phyloP scores from a whole-genome alignment of 805 yeast species.

The Kregervanrija pseudodelftensis region DNA sequence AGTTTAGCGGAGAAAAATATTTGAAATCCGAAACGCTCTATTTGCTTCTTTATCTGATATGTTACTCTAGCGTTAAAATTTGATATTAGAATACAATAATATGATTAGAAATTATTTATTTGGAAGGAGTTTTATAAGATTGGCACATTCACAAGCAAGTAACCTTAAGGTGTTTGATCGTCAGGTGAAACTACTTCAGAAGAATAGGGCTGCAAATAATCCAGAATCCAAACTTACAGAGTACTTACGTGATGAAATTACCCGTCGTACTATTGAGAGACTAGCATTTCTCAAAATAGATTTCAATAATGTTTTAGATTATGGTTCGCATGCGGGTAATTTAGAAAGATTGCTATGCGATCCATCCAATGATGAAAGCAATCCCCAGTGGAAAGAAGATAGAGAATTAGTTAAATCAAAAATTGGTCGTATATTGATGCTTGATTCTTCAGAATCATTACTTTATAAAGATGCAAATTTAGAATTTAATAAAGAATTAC shows the following conservation, averaged over 20 bases:
- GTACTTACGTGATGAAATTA: slow-evolving; percentile 69
- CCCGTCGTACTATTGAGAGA: slow-evolving; percentile 65
- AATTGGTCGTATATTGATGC: slow-evolving; percentile 51
- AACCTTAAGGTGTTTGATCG: slow-evolving; percentile 50
- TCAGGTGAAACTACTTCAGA: slow-evolving; percentile 50
- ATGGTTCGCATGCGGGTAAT: slow-evolving; percentile 71
- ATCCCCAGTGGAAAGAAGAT: slow-evolving; percentile 42
- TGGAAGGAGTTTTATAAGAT: not conserved
- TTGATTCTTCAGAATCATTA: slow-evolving; percentile 53
- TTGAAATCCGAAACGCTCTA: too few relatives aligned
- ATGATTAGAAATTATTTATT: not conserved
- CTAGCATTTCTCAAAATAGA: slow-evolving; percentile 63
- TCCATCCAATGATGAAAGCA: slow-evolving; percentile 27
- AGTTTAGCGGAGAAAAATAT: too few relatives aligned
- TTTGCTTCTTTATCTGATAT: too few relatives aligned
- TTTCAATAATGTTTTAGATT: slow-evolving; percentile 55
- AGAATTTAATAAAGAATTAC: slow-evolving; percentile 36
- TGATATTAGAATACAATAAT: too few relatives aligned
- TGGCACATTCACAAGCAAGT: slow-evolving; percentile 3
- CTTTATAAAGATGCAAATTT: slow-evolving; percentile 45
- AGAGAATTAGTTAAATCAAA: slow-evolving; percentile 44
- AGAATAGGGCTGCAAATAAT: slow-evolving; percentile 42
- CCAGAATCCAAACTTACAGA: slow-evolving; percentile 51
- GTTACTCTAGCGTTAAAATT: too few relatives aligned
- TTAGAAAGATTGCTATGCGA: slow-evolving; percentile 30